Evolutionary conservation across 495 filamentous ascomycete genomes (phyloP), one percentile per base, ranked within the genome.

Genomic region (Penicillium diatomitis): DNA sequence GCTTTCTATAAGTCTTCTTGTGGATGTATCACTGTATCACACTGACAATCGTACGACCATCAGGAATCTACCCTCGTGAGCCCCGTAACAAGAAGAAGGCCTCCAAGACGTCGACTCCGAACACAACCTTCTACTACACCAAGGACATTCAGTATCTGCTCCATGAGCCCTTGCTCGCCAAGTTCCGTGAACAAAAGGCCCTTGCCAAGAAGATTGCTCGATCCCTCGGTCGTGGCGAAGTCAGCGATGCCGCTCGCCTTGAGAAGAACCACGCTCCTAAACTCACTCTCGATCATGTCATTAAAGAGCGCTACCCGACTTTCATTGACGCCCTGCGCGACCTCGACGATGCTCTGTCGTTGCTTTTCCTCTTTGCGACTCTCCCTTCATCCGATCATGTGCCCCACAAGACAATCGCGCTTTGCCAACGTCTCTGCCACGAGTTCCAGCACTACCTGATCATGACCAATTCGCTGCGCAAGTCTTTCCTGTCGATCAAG

Each of bases 391-490:
- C 86, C 48, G 72, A 81, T 11, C 82, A 85, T 46, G 87, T 98
- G 33, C 89, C 92, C 38, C 79, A 88, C 47, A 96, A 95, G 74
- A 95, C 89, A 54, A 88, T 97, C 61, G 84, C 86, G 30, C 83
- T 87, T 54, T 98, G 92, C 74, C 88, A 97, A 69, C 78, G 87
- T 31, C 73, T 98, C 27, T 88, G 84, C 63, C 82, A 87, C 59
- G 92, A 98, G 70, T 98, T 96, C 73, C 81, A 96, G 65, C 94
- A 97, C 74, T 97, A 95, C 69, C 76, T 98, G 47, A 98, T 98
- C 63, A 76, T 80, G 39, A 87, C 90, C 20, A 83, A 95, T 68
- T 87, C 86, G 42, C 74, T 98, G 47, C 85, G 88, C 58, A 96
- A 95, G 70, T 94, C 88, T 5, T 98, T 98, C 71, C 75, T 98